Conservation (phyloP, 2,329 filamentous ascomycete species). For the Xylaria polymorpha region DNA sequence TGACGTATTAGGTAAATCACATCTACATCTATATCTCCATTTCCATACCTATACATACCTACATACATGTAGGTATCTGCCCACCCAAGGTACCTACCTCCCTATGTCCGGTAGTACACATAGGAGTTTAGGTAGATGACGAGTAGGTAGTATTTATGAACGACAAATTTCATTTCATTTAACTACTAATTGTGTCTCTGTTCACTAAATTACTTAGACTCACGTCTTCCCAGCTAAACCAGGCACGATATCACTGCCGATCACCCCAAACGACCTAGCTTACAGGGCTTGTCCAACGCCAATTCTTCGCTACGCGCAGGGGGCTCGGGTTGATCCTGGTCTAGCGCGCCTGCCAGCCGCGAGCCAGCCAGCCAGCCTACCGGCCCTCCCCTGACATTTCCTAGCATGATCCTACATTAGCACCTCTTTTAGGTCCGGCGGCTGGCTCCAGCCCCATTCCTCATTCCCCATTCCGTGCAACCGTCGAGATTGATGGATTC, state of each 20-base stretch:
- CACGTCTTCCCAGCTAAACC: neutral
- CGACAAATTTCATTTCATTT: neutral
- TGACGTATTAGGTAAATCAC: no score
- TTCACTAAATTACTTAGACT: neutral
- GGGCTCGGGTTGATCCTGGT: constrained; percentile 21
- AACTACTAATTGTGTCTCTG: no score
- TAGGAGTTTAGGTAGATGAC: no score
- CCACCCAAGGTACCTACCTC: no score
- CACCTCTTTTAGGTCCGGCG: constrained; percentile 1
- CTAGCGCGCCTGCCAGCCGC: constrained; percentile 29
- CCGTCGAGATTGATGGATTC: constrained; percentile 32
- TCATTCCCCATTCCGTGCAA: constrained; percentile 17
- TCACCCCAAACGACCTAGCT: constrained; percentile 21
- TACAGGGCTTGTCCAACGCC: neutral
- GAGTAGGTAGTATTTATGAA: no score
- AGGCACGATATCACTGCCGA: constrained; percentile 18
- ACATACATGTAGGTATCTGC: no score
- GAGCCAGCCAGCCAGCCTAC: constrained; percentile 23
- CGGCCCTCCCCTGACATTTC: constrained; percentile 27
- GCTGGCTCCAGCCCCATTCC: constrained; percentile 17
- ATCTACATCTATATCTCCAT: no score
- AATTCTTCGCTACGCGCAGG: constrained; percentile 18
- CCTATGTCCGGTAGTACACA: no score
- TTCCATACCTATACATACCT: no score
- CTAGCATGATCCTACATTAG: constrained; percentile 28